Evolutionary conservation across 2,329 filamentous ascomycete genomes (phyloP), one percentile per base, ranked within the genome.

Genomic region (Lizonia empirigonia): DNA sequence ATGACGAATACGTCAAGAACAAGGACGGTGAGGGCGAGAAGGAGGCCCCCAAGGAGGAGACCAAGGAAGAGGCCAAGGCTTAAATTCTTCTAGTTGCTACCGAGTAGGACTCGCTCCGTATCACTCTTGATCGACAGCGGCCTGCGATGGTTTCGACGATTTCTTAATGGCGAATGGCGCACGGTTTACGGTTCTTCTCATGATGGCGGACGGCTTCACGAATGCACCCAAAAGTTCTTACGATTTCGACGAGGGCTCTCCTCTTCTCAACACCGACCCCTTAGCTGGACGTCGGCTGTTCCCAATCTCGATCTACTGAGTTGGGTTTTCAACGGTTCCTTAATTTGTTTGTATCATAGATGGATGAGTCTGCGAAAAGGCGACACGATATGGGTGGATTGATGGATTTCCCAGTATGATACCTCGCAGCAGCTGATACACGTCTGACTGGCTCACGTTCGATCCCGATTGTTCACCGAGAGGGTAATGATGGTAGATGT

Each of bases 1-100:
- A 97, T 76, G 91, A 99, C 72, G 94, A 99, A 78, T 99, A 99
- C 77, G 88, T 52, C 79, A 97, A 97, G 86, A 85, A 85, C 71
- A 90, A 94, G 75, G 70, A 72, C 54, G 70, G 69, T 66, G 70
- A 73, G 57, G 63, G 61, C 56, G 62, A 71, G 52, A 69, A 74
- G 51, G 70, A 72, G 33, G 65, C 62, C 41, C 55, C 68, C 53
- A 72, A 74, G 53, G 78, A 80, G 54, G 67, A 76, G 48, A 52
- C 70, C 50, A 80, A 80, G 71, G 75, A 80, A 67, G 77, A 80
- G 50, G 71, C 33, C 27, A 73, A 63, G 72, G 72, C 67, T 74
- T 72, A 64, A 55, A 63, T 68, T 65, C 53, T 57, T 58, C 47
- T 55, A 64, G 64, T 60, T 60, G 58, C 60, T 56, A 53, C 62